These are phyloP conservation scores for Funneliformis caledonium DNA, from an alignment of 371 early-diverging fungal species.

Conservation along the genomic window DNA sequence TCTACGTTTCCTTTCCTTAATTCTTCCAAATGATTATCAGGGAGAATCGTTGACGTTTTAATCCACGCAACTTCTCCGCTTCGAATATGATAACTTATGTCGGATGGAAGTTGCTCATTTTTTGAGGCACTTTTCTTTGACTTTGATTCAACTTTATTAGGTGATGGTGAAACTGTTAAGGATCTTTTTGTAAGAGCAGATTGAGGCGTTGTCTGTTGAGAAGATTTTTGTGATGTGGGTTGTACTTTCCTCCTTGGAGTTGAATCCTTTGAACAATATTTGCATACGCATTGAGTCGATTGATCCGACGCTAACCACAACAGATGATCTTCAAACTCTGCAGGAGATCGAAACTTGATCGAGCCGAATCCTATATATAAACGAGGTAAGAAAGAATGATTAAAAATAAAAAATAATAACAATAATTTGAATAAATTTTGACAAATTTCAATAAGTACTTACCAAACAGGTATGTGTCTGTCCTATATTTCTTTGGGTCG, in stretches of 20 bases:
- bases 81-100: background rate
- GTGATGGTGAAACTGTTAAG: background rate
- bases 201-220: background rate
- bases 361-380: constrained; percentile 1
- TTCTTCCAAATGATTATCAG: background rate
- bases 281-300: constrained; percentile 1
- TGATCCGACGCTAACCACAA: constrained; percentile 29
- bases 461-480: constrained; percentile 16
- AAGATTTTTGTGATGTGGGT: background rate
- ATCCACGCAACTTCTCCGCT: background rate
- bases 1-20: background rate
- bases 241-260: background rate
- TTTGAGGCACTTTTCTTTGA: background rate
- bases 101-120: background rate
- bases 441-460: background rate
- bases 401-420: background rate
- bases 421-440: background rate
- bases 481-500: background rate
- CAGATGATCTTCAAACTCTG: constrained; percentile 25
- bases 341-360: constrained; percentile 23
- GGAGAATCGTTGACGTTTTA: background rate
- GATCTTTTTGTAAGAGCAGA: background rate
- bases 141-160: background rate
- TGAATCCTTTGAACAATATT: constrained; percentile 25
- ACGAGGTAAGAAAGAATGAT: background rate